Evolutionary conservation across 371 early-diverging fungal genomes (phyloP).

Genomic region (Vairimorpha ceranae): DNA sequence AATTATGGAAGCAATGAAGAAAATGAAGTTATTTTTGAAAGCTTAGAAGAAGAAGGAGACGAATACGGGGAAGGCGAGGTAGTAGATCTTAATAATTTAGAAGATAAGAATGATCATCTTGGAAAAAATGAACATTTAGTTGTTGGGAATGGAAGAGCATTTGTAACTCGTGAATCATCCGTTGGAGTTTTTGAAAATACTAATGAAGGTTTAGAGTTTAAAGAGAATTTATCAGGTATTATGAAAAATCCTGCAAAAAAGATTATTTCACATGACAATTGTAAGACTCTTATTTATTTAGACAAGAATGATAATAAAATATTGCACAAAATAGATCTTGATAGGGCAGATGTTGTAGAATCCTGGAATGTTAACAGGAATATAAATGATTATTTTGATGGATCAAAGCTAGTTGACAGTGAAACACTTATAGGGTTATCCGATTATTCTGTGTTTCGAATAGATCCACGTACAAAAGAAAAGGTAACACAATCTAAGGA

Average conservation of each 20-base stretch:
- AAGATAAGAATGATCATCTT: conserved; percentile 24
- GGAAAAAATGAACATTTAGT: conserved; percentile 55
- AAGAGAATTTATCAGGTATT: conserved; percentile 52
- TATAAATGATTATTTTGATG: conserved; percentile 71
- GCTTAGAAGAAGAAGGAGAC: conserved; percentile 9
- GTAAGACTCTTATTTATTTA: conserved; percentile 48
- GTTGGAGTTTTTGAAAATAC: conserved; percentile 61
- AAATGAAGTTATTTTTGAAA: conserved; percentile 11
- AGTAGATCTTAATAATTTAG: conserved; percentile 6
- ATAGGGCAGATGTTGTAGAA: conserved; percentile 78
- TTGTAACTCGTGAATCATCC: conserved; percentile 61
- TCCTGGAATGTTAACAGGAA: conserved; percentile 70
- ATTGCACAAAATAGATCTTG: conserved; percentile 77
- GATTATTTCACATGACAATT: conserved; percentile 52
- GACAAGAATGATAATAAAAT: conserved; percentile 65
- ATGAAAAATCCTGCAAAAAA: conserved; percentile 51
- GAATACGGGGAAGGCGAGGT: conserved; percentile 27
- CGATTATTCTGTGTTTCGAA: conserved; percentile 71
- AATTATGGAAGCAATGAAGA: conserved; percentile 31
- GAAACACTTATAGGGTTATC: conserved; percentile 73
- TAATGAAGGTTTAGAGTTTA: conserved; percentile 55
- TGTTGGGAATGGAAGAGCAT: conserved; percentile 55
- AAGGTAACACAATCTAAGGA: conserved; percentile 54
- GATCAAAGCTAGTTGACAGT: conserved; percentile 68
- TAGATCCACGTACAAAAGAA: conserved; percentile 72